These are phyloP conservation scores for Plantago ovata DNA, from an alignment of 257 asterid species.

Conservation along the genomic window DNA sequence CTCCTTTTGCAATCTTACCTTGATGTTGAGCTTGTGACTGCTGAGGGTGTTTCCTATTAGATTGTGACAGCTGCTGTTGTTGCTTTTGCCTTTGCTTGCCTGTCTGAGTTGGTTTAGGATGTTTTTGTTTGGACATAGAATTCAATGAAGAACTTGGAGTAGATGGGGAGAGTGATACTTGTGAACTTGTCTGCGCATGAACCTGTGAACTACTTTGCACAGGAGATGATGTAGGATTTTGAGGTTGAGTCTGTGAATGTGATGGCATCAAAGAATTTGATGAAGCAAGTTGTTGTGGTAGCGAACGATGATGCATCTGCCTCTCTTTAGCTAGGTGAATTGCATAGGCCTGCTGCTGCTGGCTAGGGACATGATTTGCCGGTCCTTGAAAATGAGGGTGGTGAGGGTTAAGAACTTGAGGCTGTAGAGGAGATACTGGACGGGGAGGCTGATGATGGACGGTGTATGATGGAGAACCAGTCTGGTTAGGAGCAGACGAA, in stretches of 20 bases:
- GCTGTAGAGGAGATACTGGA: slow-evolving; percentile 43
- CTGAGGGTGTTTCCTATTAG: slow-evolving; percentile 48
- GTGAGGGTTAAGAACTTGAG: slow-evolving; percentile 40
- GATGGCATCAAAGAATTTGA: slow-evolving; percentile 51
- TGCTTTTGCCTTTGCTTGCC: slow-evolving; percentile 43
- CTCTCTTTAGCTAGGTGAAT: slow-evolving; percentile 75
- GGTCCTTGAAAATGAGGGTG: slow-evolving; percentile 60
- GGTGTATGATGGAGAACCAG: slow-evolving; percentile 39
- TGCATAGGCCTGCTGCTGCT: slow-evolving; percentile 78
- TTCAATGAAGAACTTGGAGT: slow-evolving; percentile 47
- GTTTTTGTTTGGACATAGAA: slow-evolving; percentile 64
- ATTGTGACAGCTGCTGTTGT: slow-evolving; percentile 37
- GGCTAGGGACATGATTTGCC: slow-evolving; percentile 48
- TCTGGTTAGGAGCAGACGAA: slow-evolving; percentile 36
- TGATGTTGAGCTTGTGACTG: slow-evolving; percentile 59
- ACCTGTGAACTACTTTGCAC: slow-evolving; percentile 50
- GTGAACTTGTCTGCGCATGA: slow-evolving; percentile 47
- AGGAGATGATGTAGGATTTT: slow-evolving; percentile 59
- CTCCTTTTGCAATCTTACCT: slow-evolving; percentile 66
- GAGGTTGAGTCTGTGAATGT: slow-evolving; percentile 58
- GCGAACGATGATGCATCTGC: slow-evolving; percentile 56
- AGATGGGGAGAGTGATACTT: slow-evolving; percentile 49
- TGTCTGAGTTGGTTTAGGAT: slow-evolving; percentile 45
- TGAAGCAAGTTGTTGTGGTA: slow-evolving; percentile 51
- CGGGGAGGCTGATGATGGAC: slow-evolving; percentile 44